Conservation (phyloP, 148 eudicot genomes). For the Silene conica region DNA sequence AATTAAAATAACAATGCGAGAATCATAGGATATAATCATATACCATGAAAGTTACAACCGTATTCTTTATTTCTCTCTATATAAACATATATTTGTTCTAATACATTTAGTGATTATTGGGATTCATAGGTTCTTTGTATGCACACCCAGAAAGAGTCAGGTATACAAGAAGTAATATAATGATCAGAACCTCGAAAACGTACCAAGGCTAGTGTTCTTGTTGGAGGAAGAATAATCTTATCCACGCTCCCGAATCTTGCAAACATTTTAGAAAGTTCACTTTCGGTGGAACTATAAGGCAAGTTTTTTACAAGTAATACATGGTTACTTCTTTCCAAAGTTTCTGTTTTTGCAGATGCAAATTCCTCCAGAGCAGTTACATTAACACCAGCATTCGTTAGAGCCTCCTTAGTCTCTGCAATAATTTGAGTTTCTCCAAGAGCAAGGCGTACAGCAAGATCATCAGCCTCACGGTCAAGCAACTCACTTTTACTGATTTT, state of each 20-base stretch:
- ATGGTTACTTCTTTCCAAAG: slow-evolving; percentile 73
- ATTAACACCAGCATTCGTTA: slow-evolving; percentile 81
- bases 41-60: background rate
- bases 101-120: background rate
- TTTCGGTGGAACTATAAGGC: slow-evolving; percentile 76
- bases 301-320: slow-evolving; percentile 83
- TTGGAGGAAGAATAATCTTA: slow-evolving; percentile 85
- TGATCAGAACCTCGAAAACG: slow-evolving; percentile 6
- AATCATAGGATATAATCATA: background rate
- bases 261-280: slow-evolving; percentile 75
- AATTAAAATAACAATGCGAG: background rate
- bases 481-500: slow-evolving; percentile 81
- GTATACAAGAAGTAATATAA: background rate
- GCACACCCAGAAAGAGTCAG: background rate
- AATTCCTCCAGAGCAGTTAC: slow-evolving; percentile 61
- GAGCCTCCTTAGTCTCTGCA: slow-evolving; percentile 88
- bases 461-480: slow-evolving; percentile 76
- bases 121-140: background rate
- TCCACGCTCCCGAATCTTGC: slow-evolving; percentile 85
- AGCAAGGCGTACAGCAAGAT: slow-evolving; percentile 88
- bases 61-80: background rate
- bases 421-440: slow-evolving; percentile 91
- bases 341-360: slow-evolving; percentile 55
- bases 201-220: slow-evolving; percentile 90
- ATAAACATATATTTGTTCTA: background rate